Evolutionary conservation across 78 protist genomes (phyloP).

Genomic region (Dictyostelium purpureum): DNA sequence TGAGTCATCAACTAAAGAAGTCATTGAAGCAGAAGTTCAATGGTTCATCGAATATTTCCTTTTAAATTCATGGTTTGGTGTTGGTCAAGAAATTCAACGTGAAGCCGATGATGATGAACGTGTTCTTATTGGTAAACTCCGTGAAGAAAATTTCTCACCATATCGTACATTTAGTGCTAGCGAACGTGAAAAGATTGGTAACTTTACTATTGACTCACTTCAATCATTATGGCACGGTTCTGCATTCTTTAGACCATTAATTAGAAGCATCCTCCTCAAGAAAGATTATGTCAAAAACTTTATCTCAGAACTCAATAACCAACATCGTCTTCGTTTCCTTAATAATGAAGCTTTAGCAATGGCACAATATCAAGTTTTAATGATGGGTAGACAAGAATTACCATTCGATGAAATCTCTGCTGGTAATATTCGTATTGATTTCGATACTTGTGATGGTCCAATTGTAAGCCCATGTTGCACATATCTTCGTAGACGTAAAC

Average conservation of each 20-base stretch:
- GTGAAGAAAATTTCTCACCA: conserved; percentile 74
- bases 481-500: conserved; percentile 74
- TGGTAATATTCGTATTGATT: conserved; percentile 75
- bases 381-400: conserved; percentile 76
- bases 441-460: conserved; percentile 45
- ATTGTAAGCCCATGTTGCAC: conserved; percentile 60
- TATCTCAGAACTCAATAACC: conserved; percentile 23
- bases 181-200: conserved; percentile 39
- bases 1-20: conserved; percentile 58
- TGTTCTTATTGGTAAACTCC: conserved; percentile 34
- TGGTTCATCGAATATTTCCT: conserved; percentile 75
- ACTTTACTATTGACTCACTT: conserved; percentile 48
- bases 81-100: conserved; percentile 5
- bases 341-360: conserved; percentile 61
- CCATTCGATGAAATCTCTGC: conserved; percentile 69
- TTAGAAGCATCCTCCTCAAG: conserved; percentile 37
- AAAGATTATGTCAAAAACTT: conserved; percentile 62
- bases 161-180: conserved; percentile 31
- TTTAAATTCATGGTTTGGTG: conserved; percentile 43
- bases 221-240: conserved; percentile 78
- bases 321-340: conserved; percentile 53
- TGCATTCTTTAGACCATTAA: conserved; percentile 58
- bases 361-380: conserved; percentile 69
- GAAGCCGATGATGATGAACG: conserved; percentile 54
- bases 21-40: conserved; percentile 66